These are phyloP conservation scores for Triticum timopheevii DNA, from an alignment of 176 grass and related monocot species.

Conservation along the genomic window DNA sequence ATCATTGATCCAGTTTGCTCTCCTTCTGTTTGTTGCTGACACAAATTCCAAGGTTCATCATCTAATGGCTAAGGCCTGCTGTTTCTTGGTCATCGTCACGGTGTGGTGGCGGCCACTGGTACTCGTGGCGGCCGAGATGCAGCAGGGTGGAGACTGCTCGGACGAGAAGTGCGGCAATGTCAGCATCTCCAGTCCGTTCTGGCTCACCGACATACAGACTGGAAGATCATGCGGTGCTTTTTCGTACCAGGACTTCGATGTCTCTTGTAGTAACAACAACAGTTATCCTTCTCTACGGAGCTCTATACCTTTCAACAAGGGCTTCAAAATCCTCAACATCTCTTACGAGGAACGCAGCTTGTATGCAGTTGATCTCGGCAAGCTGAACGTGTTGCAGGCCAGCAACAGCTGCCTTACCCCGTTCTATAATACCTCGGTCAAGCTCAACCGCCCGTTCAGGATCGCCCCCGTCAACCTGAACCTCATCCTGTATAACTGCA, in stretches of 20 bases:
- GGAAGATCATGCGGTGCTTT: background rate
- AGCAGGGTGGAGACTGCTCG: background rate
- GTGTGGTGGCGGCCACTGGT: background rate
- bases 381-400: background rate
- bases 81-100: background rate
- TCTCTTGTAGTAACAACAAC: background rate
- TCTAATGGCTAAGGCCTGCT: too few species aligned
- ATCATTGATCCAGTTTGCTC: too few species aligned
- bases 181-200: slow-evolving; percentile 1
- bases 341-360: slow-evolving; percentile 22
- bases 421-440: background rate
- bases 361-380: slow-evolving; percentile 10
- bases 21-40: too few species aligned
- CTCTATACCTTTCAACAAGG: background rate
- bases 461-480: slow-evolving; percentile 6
- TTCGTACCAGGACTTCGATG: background rate
- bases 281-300: background rate
- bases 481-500: slow-evolving; percentile 34
- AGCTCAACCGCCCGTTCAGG: background rate
- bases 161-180: slow-evolving; percentile 21
- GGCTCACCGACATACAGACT: background rate
- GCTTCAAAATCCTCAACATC: slow-evolving; percentile 27
- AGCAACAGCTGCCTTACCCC: background rate
- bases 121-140: background rate
- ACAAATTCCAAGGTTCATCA: too few species aligned